phyloP scores from a whole-genome alignment of 106 monocot species.

The Dendrobium officinale region DNA sequence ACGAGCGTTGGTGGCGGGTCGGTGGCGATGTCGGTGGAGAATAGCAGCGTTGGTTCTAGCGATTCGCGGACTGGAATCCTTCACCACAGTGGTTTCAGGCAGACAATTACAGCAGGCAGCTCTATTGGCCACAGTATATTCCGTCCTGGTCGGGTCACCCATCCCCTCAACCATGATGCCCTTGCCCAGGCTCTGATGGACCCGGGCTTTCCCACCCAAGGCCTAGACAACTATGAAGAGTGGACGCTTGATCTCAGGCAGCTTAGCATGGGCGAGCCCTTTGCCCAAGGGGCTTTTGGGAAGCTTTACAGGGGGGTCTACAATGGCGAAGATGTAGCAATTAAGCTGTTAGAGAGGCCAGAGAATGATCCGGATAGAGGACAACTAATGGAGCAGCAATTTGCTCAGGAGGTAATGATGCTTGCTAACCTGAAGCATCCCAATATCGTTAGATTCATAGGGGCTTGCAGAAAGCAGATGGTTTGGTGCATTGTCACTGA shows the following conservation, averaged over 20 bases:
- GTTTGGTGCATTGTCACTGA: constrained; percentile 77
- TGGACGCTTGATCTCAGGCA: constrained; percentile 57
- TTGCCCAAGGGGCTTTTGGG: constrained; percentile 75
- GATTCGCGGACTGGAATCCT: constrained; percentile 59
- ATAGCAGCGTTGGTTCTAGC: constrained; percentile 42
- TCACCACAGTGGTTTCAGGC: constrained; percentile 35
- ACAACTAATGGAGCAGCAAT: constrained; percentile 66
- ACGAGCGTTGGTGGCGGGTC: constrained; percentile 32
- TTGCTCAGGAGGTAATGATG: constrained; percentile 74
- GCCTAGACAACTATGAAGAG: constrained; percentile 49
- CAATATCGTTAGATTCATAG: constrained; percentile 52
- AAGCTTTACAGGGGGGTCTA: constrained; percentile 66
- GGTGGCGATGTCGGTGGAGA: constrained; percentile 32
- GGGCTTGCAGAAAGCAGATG: constrained; percentile 60
- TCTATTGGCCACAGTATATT: constrained; percentile 35
- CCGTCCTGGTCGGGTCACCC: constrained; percentile 26
- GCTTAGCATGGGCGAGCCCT: constrained; percentile 51
- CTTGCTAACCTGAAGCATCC: constrained; percentile 57
- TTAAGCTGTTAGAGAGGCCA: constrained; percentile 55
- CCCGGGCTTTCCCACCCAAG: constrained; percentile 26
- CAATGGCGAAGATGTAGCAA: constrained; percentile 60
- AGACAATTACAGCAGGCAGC: constrained; percentile 24
- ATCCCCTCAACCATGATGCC: constrained; percentile 43
- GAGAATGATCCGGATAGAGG: constrained; percentile 52
- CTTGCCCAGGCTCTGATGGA: constrained; percentile 56